Conservation (phyloP, 106 monocot species). For the Gastrodia elata region DNA sequence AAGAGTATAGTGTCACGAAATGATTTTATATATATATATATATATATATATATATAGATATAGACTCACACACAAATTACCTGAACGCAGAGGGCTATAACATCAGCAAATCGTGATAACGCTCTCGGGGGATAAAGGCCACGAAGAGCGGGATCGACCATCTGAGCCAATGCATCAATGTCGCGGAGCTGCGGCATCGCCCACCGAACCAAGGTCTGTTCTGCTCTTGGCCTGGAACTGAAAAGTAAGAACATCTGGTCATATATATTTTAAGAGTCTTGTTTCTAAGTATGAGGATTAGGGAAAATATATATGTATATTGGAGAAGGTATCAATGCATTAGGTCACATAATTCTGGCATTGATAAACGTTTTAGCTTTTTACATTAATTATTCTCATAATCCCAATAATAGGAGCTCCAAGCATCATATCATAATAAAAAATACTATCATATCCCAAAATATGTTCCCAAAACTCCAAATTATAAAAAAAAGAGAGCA, state of each 20-base stretch:
- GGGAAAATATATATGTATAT: no score
- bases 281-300: no score
- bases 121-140: constrained; percentile 88
- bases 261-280: no score
- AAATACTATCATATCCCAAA: no score
- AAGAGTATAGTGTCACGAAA: no score
- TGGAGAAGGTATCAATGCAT: neutral
- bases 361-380: neutral
- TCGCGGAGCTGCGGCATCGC: constrained; percentile 78
- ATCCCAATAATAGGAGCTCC: neutral
- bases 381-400: neutral
- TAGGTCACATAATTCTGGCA: neutral
- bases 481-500: no score
- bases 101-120: constrained; percentile 87
- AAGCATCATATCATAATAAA: neutral
- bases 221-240: constrained; percentile 62
- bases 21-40: no score
- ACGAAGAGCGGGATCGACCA: constrained; percentile 85
- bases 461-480: no score
- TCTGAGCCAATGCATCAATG: constrained; percentile 54
- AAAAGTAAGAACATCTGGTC: neutral
- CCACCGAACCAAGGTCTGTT: constrained; percentile 64
- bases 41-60: no score
- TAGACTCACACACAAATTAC: constrained; percentile 16
- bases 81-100: constrained; percentile 78